Evolutionary conservation across 2,329 filamentous ascomycete species (phyloP), one percentile per base, ranked within the genome.

Genomic region (Bipolaris oryzae): DNA sequence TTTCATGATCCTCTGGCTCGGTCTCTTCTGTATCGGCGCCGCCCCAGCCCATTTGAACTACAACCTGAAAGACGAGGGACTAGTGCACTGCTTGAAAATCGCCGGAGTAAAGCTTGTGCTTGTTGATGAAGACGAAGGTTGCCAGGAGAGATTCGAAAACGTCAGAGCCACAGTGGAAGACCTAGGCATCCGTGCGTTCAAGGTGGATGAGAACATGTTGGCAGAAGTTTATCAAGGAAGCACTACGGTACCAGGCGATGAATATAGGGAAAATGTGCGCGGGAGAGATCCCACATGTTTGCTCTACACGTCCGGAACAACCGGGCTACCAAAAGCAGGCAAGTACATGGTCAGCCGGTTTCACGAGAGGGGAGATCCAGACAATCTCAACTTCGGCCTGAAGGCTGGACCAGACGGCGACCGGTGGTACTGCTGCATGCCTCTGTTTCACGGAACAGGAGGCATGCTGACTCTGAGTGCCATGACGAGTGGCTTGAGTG

Each of bases 361-460:
- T 49, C 68, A 74, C 34, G 70, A 70, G 1, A 63, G 78, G 3
- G 71, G 77, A 3, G 63, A 66, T 28, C 64, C 77, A 1, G 72
- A 77, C 0, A 70, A 71, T 6, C 62, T 70, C 1, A 59, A 70
- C 1, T 73, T 73, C 21, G 71, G 68, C 18, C 72, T 79, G 33
- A 70, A 63, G 7, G 63, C 70, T 55, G 79, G 76, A 28, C 73
- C 69, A 21, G 62, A 60, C 31, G 77, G 58, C 28, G 86, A 90
- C 70, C 79, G 87, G 7, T 91, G 87, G 83, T 92, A 91, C 70
- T 85, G 86, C 69, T 89, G 87, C 73, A 92, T 92, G 89, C 89
- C 85, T 0, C 76, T 90, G 13, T 92, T 91, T 69, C 89, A 92
- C 70, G 89, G 88, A 18, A 92, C 89, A 0, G 89, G 89, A 1